Evolutionary conservation across 139 green algal genomes (phyloP), one percentile per base, ranked within the genome.

Genomic region (Chlamydomonas incerta): DNA sequence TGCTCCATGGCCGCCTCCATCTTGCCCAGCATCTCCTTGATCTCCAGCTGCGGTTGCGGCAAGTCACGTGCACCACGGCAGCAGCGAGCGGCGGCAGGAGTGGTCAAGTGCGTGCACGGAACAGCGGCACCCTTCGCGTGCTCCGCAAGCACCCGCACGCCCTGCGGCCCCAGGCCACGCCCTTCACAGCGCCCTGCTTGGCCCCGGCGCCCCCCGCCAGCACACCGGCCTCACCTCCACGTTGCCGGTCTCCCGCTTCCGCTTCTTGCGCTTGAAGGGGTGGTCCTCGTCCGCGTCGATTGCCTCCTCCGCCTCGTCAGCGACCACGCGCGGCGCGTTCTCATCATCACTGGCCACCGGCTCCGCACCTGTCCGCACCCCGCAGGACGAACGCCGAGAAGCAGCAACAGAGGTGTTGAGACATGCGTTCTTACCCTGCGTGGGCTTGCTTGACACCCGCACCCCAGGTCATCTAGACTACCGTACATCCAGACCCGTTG

Each of bases 1-100:
- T 82, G 41, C 80, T 92, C 88, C 67, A 92, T 86, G 68, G 88
- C 88, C 21, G 46, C 68, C 80, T 92, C 88, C 87, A 90, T 90
- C 74, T 86, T 88, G 74, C 83, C 80, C 46, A 88, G 60, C 80
- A 81, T 86, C 24, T 92, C 74, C 77, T 88, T 83, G 62, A 91
- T 82, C 41, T 86, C 73, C 3, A 74, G 37, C 87, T 90, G 86
- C 20, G 20, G 10, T 1, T 26, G n/a, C 29, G 63, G 29, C 17
- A 60, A 60, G 50, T n/a, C n/a, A n/a, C n/a, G n/a, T n/a, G n/a
- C n/a, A n/a, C n/a, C n/a, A n/a, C n/a, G n/a, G n/a, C n/a, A 50
- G 41, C 41, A 50, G 8, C 41, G 41, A 50, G n/a, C n/a, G n/a
- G n/a, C n/a, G n/a, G n/a, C n/a, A n/a, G n/a, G n/a, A n/a, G n/a